Evolutionary conservation across 2,329 filamentous ascomycete genomes (phyloP), one percentile per base, ranked within the genome.

Genomic region (Phaeosphaeria sp.): DNA sequence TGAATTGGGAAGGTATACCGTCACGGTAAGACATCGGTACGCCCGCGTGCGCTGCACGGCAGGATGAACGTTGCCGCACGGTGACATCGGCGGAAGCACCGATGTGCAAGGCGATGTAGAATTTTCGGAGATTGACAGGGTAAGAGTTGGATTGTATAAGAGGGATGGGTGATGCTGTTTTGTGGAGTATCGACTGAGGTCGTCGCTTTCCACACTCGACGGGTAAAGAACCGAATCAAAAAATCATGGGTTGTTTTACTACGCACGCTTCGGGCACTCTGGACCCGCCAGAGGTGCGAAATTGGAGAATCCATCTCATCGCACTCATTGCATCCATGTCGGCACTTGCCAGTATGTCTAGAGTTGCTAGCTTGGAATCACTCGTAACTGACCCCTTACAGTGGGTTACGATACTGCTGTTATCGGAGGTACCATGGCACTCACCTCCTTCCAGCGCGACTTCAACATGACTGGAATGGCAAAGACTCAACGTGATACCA

Each of bases 381-480:
- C 11, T 1, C 13, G n/a, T n/a, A n/a, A 39, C 15, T 39, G 17
- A 39, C 36, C 17, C 40, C 3, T 25, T 2, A n/a, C 24, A 74
- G 69, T 74, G 71, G 72, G 71, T 3, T 74, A 74, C 49, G 72
- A 74, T 51, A 73, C 71, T 11, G 71, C 74, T 27, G 76, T 79
- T 22, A 78, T 79, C 51, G 77, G 77, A 25, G 75, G 75, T 2
- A 78, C 77, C 4, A 77, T 79, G 73, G 76, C 77, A 3, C 67
- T 78, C 8, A 70, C 72, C 30, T 77, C 75, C 6, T 79, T 78
- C 63, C 69, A 72, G 43, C 68, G 74, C 24, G 75, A 77, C 54
- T 78, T 78, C 53, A 65, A 65, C 9, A 66, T 74, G 44, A 61
- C 64, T 44, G 56, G 69, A 20, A 67, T 74, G 15, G 69, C 74